Evolutionary conservation across 2,329 filamentous ascomycete species (phyloP).

Genomic region (Fusarium temperatum): DNA sequence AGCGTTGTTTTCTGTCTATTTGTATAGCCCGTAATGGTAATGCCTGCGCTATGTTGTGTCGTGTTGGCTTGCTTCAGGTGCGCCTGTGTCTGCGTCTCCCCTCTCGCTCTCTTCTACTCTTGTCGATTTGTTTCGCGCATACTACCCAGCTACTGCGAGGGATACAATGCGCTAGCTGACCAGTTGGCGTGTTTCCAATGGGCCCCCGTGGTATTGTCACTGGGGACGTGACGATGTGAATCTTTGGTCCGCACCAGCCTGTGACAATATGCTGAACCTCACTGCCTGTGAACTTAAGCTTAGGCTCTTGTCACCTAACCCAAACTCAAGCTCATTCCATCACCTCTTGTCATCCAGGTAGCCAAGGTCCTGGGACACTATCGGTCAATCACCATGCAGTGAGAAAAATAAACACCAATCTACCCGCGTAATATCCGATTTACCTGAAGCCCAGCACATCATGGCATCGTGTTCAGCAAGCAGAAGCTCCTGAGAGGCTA

Average conservation of each 20-base stretch:
- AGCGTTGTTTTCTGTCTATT: conserved; percentile 21
- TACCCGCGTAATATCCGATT: conserved; percentile 25
- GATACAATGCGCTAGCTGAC: conserved; percentile 36
- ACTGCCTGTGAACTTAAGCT: background rate
- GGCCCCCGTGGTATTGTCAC: conserved; percentile 7
- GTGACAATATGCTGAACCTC: background rate
- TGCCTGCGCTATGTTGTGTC: conserved; percentile 17
- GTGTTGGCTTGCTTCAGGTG: conserved; percentile 20
- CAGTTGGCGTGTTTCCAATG: conserved; percentile 21
- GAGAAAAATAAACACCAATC: conserved; percentile 1
- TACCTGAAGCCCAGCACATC: conserved; percentile 1
- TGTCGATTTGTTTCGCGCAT: conserved; percentile 23
- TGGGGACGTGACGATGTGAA: background rate
- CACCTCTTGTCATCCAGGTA: conserved; percentile 19
- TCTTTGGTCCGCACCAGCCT: background rate
- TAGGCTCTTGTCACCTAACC: conserved; percentile 20
- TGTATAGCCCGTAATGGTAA: background rate
- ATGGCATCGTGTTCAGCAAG: conserved; percentile 22
- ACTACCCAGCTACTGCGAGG: conserved; percentile 41
- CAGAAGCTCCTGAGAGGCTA: conserved; percentile 9
- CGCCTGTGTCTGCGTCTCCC: background rate
- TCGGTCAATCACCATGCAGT: conserved; percentile 14
- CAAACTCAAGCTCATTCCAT: background rate
- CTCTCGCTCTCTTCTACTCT: conserved; percentile 19
- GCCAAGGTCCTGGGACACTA: conserved; percentile 13